Evolutionary conservation across 192 early-diverging fungal genomes (phyloP), one percentile per base, ranked within the genome.

Genomic region (Backusella luteola): DNA sequence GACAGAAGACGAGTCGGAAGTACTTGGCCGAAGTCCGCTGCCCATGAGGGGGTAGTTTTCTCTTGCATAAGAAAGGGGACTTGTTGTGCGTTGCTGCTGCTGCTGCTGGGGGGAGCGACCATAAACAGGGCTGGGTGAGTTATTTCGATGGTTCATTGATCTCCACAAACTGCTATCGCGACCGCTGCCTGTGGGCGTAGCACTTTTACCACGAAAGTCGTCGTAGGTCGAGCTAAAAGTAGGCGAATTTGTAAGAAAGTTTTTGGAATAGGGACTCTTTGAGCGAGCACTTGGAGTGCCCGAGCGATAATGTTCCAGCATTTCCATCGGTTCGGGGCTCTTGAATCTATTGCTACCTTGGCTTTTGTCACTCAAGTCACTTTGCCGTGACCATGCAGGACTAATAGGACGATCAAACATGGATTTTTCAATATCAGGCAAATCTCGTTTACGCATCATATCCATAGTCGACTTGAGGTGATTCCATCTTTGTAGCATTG

Each of bases 401-500:
- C 78, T 79, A 26, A 74, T 66, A 11, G 82, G 78, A 8, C 78
- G 78, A 12, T 77, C 78, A 34, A 76, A 76, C 29, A 76, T 70
- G 7, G 77, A 21, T 38, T 46, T 66, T 26, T 79, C 78, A 14
- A 73, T 83, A 23, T 83, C 82, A 1, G 82, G 82, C 1, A 83
- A 63, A 29, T 83, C 78, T 23, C 68, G 23, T 12, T 66, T 67
- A 15, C 82, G 75, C 19, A 83, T 69, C 34, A 77, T 72, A 42
- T 83, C 82, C 78, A 83, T 79, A 2, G 71, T 67, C 3, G 41
- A 11, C 42, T 77, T 79, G 19, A 90, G 84, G 11, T 76, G 80
- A 39, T 85, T 81, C 89, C 89, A 90, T 41, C 83, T 78, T 5
- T 83, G n/a, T 46, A 87, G 75, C 82, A 88, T 87, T 29, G 78